Evolutionary conservation across 148 eudicot species (phyloP).

Genomic region (Rhododendron williamsianum): DNA sequence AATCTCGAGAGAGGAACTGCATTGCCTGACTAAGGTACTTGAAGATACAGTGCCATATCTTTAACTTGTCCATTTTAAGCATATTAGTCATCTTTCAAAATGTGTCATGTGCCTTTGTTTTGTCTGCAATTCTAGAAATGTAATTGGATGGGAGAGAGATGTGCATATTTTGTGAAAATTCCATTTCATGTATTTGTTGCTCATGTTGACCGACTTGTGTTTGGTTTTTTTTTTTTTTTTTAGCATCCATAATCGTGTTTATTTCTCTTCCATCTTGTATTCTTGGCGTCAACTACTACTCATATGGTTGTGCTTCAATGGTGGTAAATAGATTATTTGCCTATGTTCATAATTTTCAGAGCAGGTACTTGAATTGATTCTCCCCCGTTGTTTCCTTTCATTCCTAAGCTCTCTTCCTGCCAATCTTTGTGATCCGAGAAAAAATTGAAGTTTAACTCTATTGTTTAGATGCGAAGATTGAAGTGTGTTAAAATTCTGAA

Average conservation of each 20-base stretch:
- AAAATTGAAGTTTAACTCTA: neutral
- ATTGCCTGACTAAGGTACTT: conserved; percentile 72
- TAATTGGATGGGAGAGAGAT: neutral
- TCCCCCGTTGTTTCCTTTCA: neutral
- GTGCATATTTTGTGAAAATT: neutral
- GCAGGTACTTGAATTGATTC: neutral
- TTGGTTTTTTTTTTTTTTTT: neutral
- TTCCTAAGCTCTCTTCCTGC: neutral
- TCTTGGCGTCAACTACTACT: neutral
- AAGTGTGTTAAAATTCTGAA: neutral
- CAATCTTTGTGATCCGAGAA: neutral
- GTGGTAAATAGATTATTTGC: neutral
- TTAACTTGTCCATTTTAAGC: neutral
- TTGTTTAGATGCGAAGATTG: neutral
- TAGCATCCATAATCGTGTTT: neutral
- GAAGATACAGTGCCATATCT: neutral
- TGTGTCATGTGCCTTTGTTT: neutral
- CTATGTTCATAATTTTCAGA: neutral
- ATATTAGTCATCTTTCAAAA: neutral
- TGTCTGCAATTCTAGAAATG: neutral
- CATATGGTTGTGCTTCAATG: neutral
- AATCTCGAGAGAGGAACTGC: conserved; percentile 98
- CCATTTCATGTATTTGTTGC: neutral
- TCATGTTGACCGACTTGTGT: neutral
- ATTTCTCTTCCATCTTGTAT: neutral